Base-by-base conservation (phyloP, 2,329 filamentous ascomycete species). In the Diaporthe citri region DNA sequence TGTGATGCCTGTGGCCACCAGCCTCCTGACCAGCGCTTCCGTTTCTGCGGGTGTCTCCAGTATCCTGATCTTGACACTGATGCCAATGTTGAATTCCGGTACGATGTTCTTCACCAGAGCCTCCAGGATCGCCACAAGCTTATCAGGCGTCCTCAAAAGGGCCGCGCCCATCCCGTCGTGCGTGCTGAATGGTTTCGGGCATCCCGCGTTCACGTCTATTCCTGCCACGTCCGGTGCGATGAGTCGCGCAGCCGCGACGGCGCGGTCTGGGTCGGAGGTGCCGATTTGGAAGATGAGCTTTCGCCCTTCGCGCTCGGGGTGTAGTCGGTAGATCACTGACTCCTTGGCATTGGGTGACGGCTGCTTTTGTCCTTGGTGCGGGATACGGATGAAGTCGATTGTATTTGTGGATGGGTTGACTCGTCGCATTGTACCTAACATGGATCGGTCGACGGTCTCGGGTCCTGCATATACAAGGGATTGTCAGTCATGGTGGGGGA, bases 181-280 rank as follows among this genome's bases (percentile, higher is more conserved):
- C 2, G 96, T 98, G 81, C 94, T 97, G 84, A 99, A 99, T 0
- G 96, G 94, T 84, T 99, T 99, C 0, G 97, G 97, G 82, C 97
- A 99, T n/a, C 97, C 97, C 0, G 97, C 95, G 83, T 99, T 99
- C 77, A 99, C 93, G 83, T 98, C 97, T 79, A 99, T 98, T 76
- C 97, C 97, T 0, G 93, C 92, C 4, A 99, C 97, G 84, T 98
- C 95, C 17, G 87, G 90, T 0, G 96, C 97, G 28, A 99, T 93
- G 22, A 98, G 86, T 71, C 92, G 92, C 2, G 96, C 95, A 1
- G 96, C 96, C 82, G 94, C 86, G 0, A 98, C 96, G 1, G 97
- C 97, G 41, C 92, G 89, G 17, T 93, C 92, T 0, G 97, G 95
- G 75, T 94, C 92, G 13, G 95, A 91, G 0, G 96, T 98, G 75